Evolutionary conservation across 192 early-diverging fungal species (phyloP).

Genomic region (Podila verticillata): DNA sequence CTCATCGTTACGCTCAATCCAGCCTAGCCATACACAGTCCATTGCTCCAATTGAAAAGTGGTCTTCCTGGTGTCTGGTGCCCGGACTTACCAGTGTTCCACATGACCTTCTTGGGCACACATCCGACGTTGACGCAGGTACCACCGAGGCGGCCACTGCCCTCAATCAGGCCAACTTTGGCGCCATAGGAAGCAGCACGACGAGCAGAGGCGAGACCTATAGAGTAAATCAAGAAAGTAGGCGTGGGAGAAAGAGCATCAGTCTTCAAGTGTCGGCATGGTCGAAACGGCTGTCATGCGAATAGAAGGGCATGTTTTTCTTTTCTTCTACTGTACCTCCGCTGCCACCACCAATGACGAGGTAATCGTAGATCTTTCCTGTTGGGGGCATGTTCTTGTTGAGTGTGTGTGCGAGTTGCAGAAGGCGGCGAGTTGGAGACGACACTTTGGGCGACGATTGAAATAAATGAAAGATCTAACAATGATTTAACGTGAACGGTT

Average conservation of each 20-base stretch:
- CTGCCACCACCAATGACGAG: conserved; percentile 96
- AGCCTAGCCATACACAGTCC: too few relatives aligned
- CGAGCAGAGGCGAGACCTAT: conserved; percentile 91
- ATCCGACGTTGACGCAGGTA: conserved; percentile 96
- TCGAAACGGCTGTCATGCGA: not conserved
- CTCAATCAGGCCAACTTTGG: conserved; percentile 92
- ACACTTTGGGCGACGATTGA: conserved; percentile 7
- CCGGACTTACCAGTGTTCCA: conserved; percentile 82
- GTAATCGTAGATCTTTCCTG: conserved; percentile 80
- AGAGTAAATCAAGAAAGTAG: not conserved
- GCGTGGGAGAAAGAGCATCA: not conserved
- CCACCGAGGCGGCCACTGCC: conserved; percentile 79
- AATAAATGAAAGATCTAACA: conserved; percentile 27
- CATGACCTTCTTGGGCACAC: conserved; percentile 94
- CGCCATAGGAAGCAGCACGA: conserved; percentile 90
- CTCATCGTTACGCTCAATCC: too few relatives aligned
- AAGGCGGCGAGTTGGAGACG: conserved; percentile 48
- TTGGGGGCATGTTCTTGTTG: conserved; percentile 39
- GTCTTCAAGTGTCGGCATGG: not conserved
- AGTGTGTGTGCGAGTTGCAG: conserved; percentile 41
- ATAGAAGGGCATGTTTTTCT: not conserved
- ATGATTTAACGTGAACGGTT: conserved; percentile 16
- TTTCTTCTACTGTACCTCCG: conserved; percentile 50
- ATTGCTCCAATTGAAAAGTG: too few relatives aligned
- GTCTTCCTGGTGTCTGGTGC: too few relatives aligned